These are phyloP conservation scores for Nephelium lappaceum DNA, from an alignment of 345 rosid genomes.

Conservation along the genomic window DNA sequence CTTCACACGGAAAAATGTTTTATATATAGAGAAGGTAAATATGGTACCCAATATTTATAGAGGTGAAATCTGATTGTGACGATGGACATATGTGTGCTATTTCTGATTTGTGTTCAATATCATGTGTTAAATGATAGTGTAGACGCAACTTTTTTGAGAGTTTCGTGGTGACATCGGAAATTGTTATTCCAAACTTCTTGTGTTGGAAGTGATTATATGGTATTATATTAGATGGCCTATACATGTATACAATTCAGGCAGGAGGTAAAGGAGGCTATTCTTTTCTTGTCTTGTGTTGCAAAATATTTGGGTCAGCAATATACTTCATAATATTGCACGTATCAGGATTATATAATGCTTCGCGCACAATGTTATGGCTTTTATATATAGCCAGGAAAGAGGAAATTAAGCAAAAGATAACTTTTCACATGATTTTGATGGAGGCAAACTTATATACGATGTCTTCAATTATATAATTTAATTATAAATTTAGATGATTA, in stretches of 20 bases:
- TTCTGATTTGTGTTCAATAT: no score
- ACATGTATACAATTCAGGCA: neutral
- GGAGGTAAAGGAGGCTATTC: conserved; percentile 21
- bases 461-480: no score
- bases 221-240: neutral
- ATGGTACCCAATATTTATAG: no score
- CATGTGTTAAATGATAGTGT: neutral
- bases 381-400: no score
- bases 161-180: neutral
- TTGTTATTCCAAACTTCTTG: conserved; percentile 9
- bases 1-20: no score
- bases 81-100: no score
- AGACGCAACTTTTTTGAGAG: neutral
- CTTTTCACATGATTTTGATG: no score
- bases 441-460: no score
- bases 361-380: neutral
- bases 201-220: neutral
- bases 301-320: neutral
- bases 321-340: neutral
- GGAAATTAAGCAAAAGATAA: no score
- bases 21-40: no score
- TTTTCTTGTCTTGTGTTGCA: conserved; percentile 31
- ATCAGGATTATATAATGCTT: neutral
- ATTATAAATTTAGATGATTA: no score
- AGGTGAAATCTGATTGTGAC: no score